Base-by-base conservation (phyloP, 1,139 yeast genomes). In the Yamadazyma conglobata region DNA sequence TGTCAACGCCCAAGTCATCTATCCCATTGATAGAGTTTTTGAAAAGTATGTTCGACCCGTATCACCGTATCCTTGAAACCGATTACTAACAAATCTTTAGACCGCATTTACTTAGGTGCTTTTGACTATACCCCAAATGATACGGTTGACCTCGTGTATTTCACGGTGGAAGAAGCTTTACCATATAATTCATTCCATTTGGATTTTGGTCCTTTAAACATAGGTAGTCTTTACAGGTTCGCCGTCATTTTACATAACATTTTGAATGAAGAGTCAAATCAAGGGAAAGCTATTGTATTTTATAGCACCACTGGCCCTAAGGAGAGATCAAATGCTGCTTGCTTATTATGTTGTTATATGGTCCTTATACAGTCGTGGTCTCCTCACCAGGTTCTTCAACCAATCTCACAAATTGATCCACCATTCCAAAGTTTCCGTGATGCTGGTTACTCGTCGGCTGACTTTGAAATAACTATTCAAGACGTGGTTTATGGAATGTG, bases 401-500 rank as follows among this genome's bases (percentile, higher is more conserved):
- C 98, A 1, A 75, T 91, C 33, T 79, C 94, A 3, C 97, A 91
- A 54, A 78, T 83, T 4, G 91, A 84, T 30, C 96, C 96, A 1
- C 96, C 98, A 3, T 81, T 89, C 46, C 89, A 84, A 80, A 82
- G 91, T 1, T 91, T 89, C 56, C 71, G 98, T 54, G 98, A 91
- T 56, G 98, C 98, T 0, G 98, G 98, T 2, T 91, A 91, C 56
- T 85, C 96, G 4, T 82, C 80, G 36, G 96, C 97, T 1, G 98
- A 91, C 56, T 91, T 86, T 52, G 94, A 84, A 50, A 77, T 91
- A 40, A 78, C 95, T 9, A 86, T 91, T 41, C 98, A 91, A 56
- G 98, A 91, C 55, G 75, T 91, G 10, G 95, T 91, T 3, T 91
- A 91, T 49, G 98, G 94, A 8, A 79, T 93, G 57, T 91, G 98